Evolutionary conservation across 2,329 filamentous ascomycete genomes (phyloP).

Genomic region (Colletotrichum echinochloae): DNA sequence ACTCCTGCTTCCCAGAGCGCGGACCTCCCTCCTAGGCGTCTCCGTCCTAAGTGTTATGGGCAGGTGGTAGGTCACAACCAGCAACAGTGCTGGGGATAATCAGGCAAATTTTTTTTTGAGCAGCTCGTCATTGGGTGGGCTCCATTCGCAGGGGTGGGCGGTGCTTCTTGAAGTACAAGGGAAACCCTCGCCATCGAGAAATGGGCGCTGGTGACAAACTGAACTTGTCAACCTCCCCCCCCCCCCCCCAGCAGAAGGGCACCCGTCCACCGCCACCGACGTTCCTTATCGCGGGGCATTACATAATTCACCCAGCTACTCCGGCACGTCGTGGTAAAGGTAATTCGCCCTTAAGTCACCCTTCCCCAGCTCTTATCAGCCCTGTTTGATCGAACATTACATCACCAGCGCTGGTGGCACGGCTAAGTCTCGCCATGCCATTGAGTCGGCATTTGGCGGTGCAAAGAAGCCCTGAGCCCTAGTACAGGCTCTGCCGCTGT

Average conservation of each 20-base stretch:
- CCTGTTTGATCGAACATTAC: conserved; percentile 34
- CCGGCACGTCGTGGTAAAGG: conserved; percentile 7
- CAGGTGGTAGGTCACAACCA: conserved; percentile 17
- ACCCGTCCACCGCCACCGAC: conserved; percentile 23
- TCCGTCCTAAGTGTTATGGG: conserved; percentile 9
- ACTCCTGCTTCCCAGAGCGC: neutral
- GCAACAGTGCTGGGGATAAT: conserved; percentile 12
- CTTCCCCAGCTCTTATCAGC: conserved; percentile 36
- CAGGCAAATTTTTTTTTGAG: conserved; percentile 32
- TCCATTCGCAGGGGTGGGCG: conserved; percentile 11
- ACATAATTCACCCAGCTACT: conserved; percentile 25
- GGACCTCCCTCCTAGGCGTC: conserved; percentile 6
- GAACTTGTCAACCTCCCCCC: neutral
- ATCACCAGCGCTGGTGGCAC: conserved; percentile 27
- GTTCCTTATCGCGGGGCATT: conserved; percentile 37
- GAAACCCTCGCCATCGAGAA: conserved; percentile 25
- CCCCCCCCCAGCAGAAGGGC: conserved; percentile 15
- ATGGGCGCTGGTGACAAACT: neutral
- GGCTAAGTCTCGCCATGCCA: conserved; percentile 1
- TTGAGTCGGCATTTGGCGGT: conserved; percentile 22
- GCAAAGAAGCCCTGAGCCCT: conserved; percentile 4
- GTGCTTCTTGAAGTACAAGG: conserved; percentile 15
- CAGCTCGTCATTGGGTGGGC: conserved; percentile 40
- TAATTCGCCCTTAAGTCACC: neutral
- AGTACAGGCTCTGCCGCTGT: conserved; percentile 7